Evolutionary conservation across 1,284 basidiomycete genomes (phyloP), one percentile per base, ranked within the genome.

Genomic region (Marasmius oreades): DNA sequence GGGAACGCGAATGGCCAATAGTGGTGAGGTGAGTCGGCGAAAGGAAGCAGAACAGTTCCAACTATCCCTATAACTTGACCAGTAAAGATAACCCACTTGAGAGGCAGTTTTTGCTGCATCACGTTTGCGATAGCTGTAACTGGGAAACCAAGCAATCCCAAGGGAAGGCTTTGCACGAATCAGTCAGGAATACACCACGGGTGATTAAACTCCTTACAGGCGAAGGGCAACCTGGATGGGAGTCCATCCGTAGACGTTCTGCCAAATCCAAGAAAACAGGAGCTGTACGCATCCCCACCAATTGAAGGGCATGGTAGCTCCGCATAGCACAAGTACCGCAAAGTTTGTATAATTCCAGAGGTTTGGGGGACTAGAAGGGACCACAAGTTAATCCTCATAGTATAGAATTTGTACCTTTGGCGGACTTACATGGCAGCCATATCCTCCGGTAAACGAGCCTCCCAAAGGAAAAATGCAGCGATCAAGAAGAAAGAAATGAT

Each of bases 1-100:
- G 81, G 80, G 63, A 82, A 77, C 45, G 74, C 69, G 59, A 70
- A 70, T 0, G 65, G 61, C 77, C 76, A 82, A 65, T 81, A 82
- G n/a, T 70, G 65, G 6, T 69, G 66, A 14, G 73, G 69, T 0
- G 28, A 52, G 52, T 78, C 72, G 0, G 73, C 73, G 50, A 76
- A 67, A 1, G 76, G 74, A 42, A 81, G 65, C 10, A 81, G 65
- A 33, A 72, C 57, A 1, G 76, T 79, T n/a, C 76, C 73, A 33
- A 73, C 56, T 33, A 76, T 64, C 34, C 71, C 62, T 58, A 77
- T 56, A 31, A 61, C 61, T 34, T 77, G 70, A 6, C 75, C 79
- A 42, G 63, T 58, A 11, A 80, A 63, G 59, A 81, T 73, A 51
- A 80, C 65, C 68, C 71, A 76, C 62, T 81, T 81, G 0, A 75